phyloP scores from a whole-genome alignment of 1,284 basidiomycete genomes.

The Microbotryomycetes sp. region DNA sequence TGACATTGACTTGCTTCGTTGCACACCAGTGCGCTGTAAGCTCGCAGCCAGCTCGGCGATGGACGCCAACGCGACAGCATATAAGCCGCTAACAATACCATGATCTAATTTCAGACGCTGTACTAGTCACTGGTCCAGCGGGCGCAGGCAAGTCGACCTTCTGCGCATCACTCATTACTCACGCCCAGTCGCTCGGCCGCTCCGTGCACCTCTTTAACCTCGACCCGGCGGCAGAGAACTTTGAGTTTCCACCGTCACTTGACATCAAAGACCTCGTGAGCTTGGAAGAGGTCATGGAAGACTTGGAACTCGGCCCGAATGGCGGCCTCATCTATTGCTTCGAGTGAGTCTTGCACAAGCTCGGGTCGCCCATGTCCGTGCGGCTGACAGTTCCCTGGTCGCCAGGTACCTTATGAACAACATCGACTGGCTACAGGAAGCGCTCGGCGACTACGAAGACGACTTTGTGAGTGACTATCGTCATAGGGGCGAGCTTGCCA shows the following conservation, averaged over 20 bases:
- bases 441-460: slow-evolving; percentile 86
- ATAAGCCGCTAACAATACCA: too few species aligned
- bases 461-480: slow-evolving; percentile 61
- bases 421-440: slow-evolving; percentile 98
- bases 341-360: slow-evolving; percentile 64
- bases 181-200: slow-evolving; percentile 74
- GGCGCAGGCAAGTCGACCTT: slow-evolving; percentile 98
- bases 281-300: slow-evolving; percentile 92
- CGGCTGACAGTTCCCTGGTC: neutral
- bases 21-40: too few species aligned
- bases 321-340: slow-evolving; percentile 98
- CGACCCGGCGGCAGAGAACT: slow-evolving; percentile 90
- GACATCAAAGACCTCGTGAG: slow-evolving; percentile 93
- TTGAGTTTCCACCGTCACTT: slow-evolving; percentile 83
- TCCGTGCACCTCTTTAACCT: slow-evolving; percentile 92
- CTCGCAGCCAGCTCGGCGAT: too few species aligned
- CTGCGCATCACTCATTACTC: slow-evolving; percentile 78
- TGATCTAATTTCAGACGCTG: slow-evolving; percentile 27
- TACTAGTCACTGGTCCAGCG: slow-evolving; percentile 65
- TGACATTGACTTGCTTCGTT: too few species aligned
- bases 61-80: too few species aligned
- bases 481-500: too few species aligned
- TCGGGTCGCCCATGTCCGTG: neutral
- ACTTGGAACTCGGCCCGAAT: slow-evolving; percentile 92
- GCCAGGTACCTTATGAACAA: slow-evolving; percentile 90